Conservation (phyloP, 176 grass and related monocot species). For the Aegilops speltoides region DNA sequence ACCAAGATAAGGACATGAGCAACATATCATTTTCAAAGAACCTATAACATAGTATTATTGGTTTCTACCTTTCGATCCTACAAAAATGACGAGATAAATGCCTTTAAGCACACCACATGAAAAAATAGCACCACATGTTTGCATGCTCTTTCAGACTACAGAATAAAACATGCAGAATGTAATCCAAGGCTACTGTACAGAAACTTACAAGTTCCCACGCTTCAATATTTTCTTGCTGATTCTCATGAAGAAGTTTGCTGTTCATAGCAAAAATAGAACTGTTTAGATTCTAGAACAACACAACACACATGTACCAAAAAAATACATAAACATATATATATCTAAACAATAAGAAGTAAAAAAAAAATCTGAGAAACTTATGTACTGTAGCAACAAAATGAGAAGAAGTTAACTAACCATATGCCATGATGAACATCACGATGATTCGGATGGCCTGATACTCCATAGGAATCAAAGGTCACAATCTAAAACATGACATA, state of each 20-base stretch:
- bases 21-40: neutral
- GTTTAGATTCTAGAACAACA: constrained; percentile 20
- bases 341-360: neutral
- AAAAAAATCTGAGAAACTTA: neutral
- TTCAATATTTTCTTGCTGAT: constrained; percentile 49
- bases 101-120: neutral
- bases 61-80: neutral
- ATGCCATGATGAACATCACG: constrained; percentile 75
- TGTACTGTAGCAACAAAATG: neutral
- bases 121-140: neutral
- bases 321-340: neutral
- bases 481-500: constrained; percentile 45
- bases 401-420: constrained; percentile 40
- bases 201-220: constrained; percentile 77
- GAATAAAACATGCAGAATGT: neutral
- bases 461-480: constrained; percentile 80
- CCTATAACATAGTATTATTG: neutral
- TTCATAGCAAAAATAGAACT: constrained; percentile 28
- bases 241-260: constrained; percentile 57
- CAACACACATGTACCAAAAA: constrained; percentile 4
- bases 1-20: too few species aligned
- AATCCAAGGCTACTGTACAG: neutral
- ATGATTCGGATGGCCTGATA: constrained; percentile 91
- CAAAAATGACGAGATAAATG: neutral
- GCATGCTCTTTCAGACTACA: neutral